A percentile compares a stretch with the other conserved stretches of the same genome.
Conservation (phyloP, 148 eudicot genomes). For the Cornus florida region DNA sequence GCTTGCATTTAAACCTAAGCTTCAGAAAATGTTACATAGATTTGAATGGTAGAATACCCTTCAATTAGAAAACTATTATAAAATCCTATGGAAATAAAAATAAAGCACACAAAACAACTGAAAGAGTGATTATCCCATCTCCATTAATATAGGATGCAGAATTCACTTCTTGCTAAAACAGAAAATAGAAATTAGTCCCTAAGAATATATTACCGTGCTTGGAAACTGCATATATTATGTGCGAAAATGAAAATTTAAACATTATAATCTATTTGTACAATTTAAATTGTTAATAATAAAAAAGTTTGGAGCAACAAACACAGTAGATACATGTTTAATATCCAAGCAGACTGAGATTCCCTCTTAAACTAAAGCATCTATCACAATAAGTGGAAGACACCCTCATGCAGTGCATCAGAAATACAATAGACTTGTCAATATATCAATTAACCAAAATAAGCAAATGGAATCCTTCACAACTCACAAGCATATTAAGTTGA, state of each 20-base stretch:
- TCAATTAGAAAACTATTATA: background rate
- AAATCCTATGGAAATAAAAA: background rate
- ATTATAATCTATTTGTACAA: background rate
- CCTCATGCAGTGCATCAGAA: background rate
- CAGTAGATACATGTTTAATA: background rate
- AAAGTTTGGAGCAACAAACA: background rate
- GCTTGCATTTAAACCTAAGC: too few relatives aligned
- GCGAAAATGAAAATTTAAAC: conserved; percentile 1
- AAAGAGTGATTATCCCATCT: background rate
- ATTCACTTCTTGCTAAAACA: background rate
- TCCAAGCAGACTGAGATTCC: background rate
- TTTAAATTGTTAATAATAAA: background rate
- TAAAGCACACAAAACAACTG: background rate
- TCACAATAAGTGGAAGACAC: background rate
- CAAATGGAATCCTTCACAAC: background rate
- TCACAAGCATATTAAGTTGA: background rate
- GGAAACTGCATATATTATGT: background rate
- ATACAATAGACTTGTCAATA: background rate
- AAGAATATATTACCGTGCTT: background rate
- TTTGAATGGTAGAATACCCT: too few relatives aligned
- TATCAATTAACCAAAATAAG: background rate
- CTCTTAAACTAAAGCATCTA: too few relatives aligned
- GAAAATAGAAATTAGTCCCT: background rate
- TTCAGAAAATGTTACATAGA: too few relatives aligned
- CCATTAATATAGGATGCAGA: background rate